Base-by-base conservation (phyloP, 1,139 yeast genomes). In the Yamadazyma aaseri region DNA sequence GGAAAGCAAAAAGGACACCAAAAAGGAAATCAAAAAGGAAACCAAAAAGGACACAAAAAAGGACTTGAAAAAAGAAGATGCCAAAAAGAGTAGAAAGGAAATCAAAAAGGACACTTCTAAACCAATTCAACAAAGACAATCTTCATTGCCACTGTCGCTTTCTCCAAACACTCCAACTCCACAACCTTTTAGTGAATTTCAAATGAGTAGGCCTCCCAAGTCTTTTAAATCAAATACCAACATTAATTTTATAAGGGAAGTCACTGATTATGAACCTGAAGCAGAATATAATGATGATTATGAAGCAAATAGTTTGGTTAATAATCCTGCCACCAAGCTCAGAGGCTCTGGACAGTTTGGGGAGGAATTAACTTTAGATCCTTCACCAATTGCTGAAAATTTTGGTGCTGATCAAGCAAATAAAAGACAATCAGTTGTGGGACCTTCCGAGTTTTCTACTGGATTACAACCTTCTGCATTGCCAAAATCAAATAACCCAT, bases 231-330 rank as follows among this genome's bases (percentile, higher is more conserved):
- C 46, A 15, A 40, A 42, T 33, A 45, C 49, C 39, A 54, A 60
- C 29, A 51, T 56, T 14, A 58, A 63, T 41, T 57, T 60, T 32
- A 63, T 64, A 6, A 49, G 69, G 29, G 71, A 63, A 45, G 63
- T 63, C 3, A 55, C 56, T 16, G 68, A 62, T 26, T 56, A 53
- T 32, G 21, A 29, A 8, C 33, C 33, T 10, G 31, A 31, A 10
- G 26, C 20, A 14, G 28, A 29, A 12, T 38, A 33, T 41, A 41
- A 44, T 30, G 47, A 46, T 33, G 47, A 40, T 12, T 39, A 39
- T 17, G 49, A 46, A 20, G 41, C 38, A 12, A 41, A 50, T 18
- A 60, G 60, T 36, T 47, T 61, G 24, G 38, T 37, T 11, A 40
- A 47, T 20, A 45, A 58, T 36, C 65, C 67, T 4, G 63, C 71